Conservation (phyloP, 2,329 filamentous ascomycete species). For the Colletotrichum sp. region DNA sequence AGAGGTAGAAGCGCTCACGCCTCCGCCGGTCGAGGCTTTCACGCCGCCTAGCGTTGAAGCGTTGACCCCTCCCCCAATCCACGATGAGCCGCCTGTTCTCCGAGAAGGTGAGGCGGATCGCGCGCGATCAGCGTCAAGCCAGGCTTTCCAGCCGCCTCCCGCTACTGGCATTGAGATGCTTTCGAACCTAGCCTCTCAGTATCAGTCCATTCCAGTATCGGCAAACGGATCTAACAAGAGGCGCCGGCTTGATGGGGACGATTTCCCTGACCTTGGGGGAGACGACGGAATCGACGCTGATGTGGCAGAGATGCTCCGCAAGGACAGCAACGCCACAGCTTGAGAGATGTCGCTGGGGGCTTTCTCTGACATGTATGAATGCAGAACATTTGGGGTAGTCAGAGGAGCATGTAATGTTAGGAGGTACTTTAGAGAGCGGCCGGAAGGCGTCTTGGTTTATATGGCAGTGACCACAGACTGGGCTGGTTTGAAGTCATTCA, state of each 20-base stretch:
- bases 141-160: slow-evolving; percentile 22
- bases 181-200: slow-evolving; percentile 44
- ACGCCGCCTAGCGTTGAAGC: slow-evolving; percentile 28
- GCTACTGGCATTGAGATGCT: slow-evolving; percentile 43
- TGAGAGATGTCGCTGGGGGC: background rate
- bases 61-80: slow-evolving; percentile 24
- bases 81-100: slow-evolving; percentile 24
- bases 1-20: slow-evolving; percentile 84
- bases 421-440: background rate
- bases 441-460: background rate
- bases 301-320: slow-evolving; percentile 58
- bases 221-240: slow-evolving; percentile 62
- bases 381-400: background rate
- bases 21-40: slow-evolving; percentile 64
- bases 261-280: slow-evolving; percentile 58
- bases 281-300: slow-evolving; percentile 62
- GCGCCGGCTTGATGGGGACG: slow-evolving; percentile 54
- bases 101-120: slow-evolving; percentile 21
- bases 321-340: slow-evolving; percentile 35
- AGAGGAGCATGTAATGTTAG: background rate
- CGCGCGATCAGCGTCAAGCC: slow-evolving; percentile 17
- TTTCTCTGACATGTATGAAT: background rate
- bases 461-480: background rate
- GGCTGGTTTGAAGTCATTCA: background rate
- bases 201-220: slow-evolving; percentile 53